These are phyloP conservation scores for Cryptococcus depauperatus DNA, from an alignment of 1,284 basidiomycete species.

Conservation along the genomic window DNA sequence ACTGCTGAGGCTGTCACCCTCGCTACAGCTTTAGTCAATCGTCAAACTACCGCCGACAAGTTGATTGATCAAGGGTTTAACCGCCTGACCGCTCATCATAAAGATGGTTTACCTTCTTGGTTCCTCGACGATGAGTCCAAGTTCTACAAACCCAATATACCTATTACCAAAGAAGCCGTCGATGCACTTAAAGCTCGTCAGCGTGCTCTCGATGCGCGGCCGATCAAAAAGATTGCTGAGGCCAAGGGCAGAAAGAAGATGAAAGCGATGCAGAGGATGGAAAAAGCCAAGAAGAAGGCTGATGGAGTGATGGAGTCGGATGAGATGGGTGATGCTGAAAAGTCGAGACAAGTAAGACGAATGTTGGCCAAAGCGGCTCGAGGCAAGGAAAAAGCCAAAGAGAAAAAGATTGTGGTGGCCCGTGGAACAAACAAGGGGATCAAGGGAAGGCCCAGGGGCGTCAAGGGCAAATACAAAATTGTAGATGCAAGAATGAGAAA, in stretches of 20 bases:
- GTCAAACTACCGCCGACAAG: constrained; percentile 76
- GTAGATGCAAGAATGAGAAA: constrained; percentile 56
- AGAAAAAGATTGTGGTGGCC: constrained; percentile 84
- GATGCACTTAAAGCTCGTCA: constrained; percentile 78
- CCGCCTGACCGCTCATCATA: constrained; percentile 81
- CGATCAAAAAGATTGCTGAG: constrained; percentile 98
- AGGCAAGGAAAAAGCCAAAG: constrained; percentile 51
- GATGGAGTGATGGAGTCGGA: constrained; percentile 85
- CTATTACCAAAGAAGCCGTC: constrained; percentile 94
- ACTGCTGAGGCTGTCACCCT: constrained; percentile 89
- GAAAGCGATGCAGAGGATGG: constrained; percentile 73
- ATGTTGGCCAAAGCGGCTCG: constrained; percentile 71
- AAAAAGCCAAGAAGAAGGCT: constrained; percentile 93
- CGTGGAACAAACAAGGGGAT: constrained; percentile 81
- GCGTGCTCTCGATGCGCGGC: constrained; percentile 88
- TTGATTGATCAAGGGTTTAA: constrained; percentile 95
- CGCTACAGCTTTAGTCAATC: constrained; percentile 87
- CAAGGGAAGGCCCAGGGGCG: constrained; percentile 89
- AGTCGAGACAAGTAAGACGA: constrained; percentile 87
- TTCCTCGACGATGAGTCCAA: constrained; percentile 96
- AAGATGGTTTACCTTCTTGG: constrained; percentile 88
- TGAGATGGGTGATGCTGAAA: constrained; percentile 89
- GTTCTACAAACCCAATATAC: constrained; percentile 88
- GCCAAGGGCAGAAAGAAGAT: constrained; percentile 97
- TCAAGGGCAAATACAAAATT: constrained; percentile 89